Base-by-base conservation (phyloP, 148 eudicot species). In the Vaccinium macrocarpon region DNA sequence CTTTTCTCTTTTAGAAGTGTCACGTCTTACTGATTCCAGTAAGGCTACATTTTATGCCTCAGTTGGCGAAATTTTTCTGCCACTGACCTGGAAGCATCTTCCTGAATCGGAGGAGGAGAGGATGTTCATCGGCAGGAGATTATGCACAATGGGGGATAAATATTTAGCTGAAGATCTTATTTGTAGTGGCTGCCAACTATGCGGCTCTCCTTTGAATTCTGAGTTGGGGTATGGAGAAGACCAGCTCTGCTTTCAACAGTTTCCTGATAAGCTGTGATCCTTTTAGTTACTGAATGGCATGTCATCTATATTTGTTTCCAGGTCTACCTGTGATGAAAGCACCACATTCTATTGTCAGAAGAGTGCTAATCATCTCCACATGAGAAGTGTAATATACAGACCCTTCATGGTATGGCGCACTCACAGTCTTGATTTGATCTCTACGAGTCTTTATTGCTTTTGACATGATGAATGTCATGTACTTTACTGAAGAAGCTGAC, bases 391-490 rank as follows among this genome's bases (percentile, higher is more conserved):
- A 78, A 92, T 95, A 70, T 95, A 93, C 86, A 88, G 94, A 84
- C 98, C 98, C 42, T 95, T 95, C 89, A 85, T 95, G 98, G 98
- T 95, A 90, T 51, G 83, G 50, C 42, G 49, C 52, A 81, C 78
- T 70, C 76, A 61, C 18, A 16, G 51, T 80, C 35, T 64, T 75
- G 81, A 51, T 73, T 78, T 84, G 78, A 75, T 50, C 51, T 46
- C 62, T 27, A 32, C 46, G 32, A 51, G 49, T 50, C 15, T 80
- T 61, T 80, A 32, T 81, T 75, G 59, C 51, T 76, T 48, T 57
- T 61, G 3, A 29, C n/a, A 27, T 59, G 52, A 72, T 53, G n/a
- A 53, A 48, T 55, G 61, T 23, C 19, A 42, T 15, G 72, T 42
- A 12, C 75, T 27, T 25, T 53, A 14, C 14, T 15, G 18, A 55